Percentiles rank a stretch among this genome's conserved stretches.
Evolutionary conservation across 352 stramenopile species (phyloP).

Genomic region (Globisporangium abappressorium): DNA sequence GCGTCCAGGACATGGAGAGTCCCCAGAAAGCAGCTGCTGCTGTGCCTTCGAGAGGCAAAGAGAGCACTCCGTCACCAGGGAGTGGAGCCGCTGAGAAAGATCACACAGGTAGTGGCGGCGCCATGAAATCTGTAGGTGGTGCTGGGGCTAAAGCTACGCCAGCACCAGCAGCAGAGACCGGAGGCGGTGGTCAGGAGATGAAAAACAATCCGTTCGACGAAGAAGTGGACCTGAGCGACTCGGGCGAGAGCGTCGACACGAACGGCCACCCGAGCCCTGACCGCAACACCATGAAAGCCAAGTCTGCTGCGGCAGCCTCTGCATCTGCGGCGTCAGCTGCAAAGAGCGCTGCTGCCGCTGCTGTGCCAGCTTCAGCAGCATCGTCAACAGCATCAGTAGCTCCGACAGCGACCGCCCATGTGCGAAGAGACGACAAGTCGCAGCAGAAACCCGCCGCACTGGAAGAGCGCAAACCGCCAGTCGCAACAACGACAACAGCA

Average conservation of each 20-base stretch:
- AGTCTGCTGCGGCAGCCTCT: conserved; percentile 11
- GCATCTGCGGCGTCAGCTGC: conserved; percentile 4
- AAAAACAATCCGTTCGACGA: conserved; percentile 88
- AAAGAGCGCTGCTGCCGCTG: conserved; percentile 12
- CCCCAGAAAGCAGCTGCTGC: conserved; percentile 31
- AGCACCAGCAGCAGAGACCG: conserved; percentile 10
- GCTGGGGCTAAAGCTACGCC: conserved; percentile 6
- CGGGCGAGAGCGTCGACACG: conserved; percentile 80
- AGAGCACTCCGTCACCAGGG: not conserved
- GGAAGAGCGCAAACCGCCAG: conserved; percentile 14
- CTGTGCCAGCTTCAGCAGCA: not conserved
- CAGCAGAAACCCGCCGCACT: conserved; percentile 16
- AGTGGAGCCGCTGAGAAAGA: conserved; percentile 6
- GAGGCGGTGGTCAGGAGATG: conserved; percentile 36
- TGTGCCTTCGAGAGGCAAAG: not conserved
- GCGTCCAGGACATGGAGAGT: conserved; percentile 72
- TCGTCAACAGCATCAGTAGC: conserved; percentile 7
- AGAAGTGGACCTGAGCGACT: conserved; percentile 85
- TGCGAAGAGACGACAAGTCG: conserved; percentile 26
- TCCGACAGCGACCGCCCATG: not conserved
- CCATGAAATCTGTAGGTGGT: not conserved
- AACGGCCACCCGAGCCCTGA: conserved; percentile 67
- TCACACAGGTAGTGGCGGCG: not conserved
- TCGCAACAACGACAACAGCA: conserved; percentile 9
- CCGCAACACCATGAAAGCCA: conserved; percentile 40